phyloP scores from a whole-genome alignment of 805 yeast species.

The Lipomyces chichibuensis region DNA sequence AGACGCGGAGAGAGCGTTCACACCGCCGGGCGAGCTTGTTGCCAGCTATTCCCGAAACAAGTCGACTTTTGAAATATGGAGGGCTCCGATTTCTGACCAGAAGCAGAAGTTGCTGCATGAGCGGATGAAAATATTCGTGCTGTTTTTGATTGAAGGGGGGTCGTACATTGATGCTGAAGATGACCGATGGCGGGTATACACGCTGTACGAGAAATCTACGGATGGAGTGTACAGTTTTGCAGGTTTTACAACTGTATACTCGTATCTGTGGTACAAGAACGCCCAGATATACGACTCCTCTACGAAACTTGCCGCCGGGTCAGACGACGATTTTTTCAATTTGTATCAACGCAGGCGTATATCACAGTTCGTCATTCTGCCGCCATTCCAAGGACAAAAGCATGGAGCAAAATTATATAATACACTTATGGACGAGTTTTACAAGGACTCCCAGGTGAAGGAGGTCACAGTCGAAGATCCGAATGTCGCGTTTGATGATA shows the following conservation, averaged over 20 bases:
- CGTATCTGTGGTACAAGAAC: slow-evolving; percentile 76
- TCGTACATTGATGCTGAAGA: slow-evolving; percentile 80
- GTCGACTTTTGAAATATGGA: slow-evolving; percentile 56
- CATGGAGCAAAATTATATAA: slow-evolving; percentile 71
- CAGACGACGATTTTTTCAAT: slow-evolving; percentile 17
- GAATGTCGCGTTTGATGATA: slow-evolving; percentile 85
- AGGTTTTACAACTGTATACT: slow-evolving; percentile 83
- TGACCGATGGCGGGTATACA: slow-evolving; percentile 76
- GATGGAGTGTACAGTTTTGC: slow-evolving; percentile 51
- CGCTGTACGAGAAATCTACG: slow-evolving; percentile 47
- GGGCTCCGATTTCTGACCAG: slow-evolving; percentile 49
- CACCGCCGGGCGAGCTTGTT: slow-evolving; percentile 40
- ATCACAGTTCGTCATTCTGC: slow-evolving; percentile 83
- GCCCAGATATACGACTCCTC: slow-evolving; percentile 53
- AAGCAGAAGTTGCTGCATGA: slow-evolving; percentile 59
- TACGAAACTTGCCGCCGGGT: slow-evolving; percentile 12
- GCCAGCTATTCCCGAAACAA: slow-evolving; percentile 45
- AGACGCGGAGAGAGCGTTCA: slow-evolving; percentile 13
- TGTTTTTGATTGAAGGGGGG: slow-evolving; percentile 92
- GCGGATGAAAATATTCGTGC: slow-evolving; percentile 75
- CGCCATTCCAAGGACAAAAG: slow-evolving; percentile 74
- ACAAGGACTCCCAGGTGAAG: slow-evolving; percentile 53
- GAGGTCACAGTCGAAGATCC: slow-evolving; percentile 95
- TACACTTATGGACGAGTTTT: slow-evolving; percentile 59
- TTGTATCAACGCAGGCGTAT: slow-evolving; percentile 63